Evolutionary conservation across 148 eudicot species (phyloP).

Genomic region (Euryodendron excelsum): DNA sequence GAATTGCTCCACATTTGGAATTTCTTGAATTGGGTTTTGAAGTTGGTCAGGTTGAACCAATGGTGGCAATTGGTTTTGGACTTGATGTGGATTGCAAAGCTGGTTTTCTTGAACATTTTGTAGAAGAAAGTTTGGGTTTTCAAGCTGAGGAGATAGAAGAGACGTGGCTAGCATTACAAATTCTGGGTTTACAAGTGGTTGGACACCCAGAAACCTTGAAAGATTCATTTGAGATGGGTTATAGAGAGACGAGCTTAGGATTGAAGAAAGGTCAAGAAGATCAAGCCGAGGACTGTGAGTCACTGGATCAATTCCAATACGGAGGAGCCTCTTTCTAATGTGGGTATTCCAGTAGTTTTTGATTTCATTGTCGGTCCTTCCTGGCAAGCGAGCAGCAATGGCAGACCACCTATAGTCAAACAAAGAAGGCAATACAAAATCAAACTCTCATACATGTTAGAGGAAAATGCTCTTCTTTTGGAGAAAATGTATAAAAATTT

Average conservation of each 20-base stretch:
- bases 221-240: constrained; percentile 51
- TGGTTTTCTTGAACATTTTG: constrained; percentile 37
- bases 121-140: constrained; percentile 31
- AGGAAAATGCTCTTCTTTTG: too few species aligned
- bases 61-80: constrained; percentile 31
- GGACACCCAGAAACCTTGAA: constrained; percentile 55
- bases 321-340: constrained; percentile 68
- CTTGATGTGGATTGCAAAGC: constrained; percentile 16
- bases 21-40: constrained; percentile 42
- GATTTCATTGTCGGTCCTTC: constrained; percentile 92
- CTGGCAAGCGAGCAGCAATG: constrained; percentile 89
- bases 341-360: constrained; percentile 98
- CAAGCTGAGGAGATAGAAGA: constrained; percentile 38
- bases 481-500: too few species aligned
- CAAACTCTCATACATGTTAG: not conserved
- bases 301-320: constrained; percentile 96
- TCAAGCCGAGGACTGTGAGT: constrained; percentile 92
- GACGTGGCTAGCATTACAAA: constrained; percentile 56
- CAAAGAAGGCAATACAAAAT: not conserved
- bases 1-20: constrained; percentile 36
- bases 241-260: constrained; percentile 47
- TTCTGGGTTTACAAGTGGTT: constrained; percentile 50
- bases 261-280: constrained; percentile 69
- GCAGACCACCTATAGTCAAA: constrained; percentile 72
- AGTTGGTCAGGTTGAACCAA: constrained; percentile 25